A percentile compares a stretch with the other conserved stretches of the same genome.
These are phyloP conservation scores for Rosa rugosa DNA, from an alignment of 306 rosid genomes.

Conservation along the genomic window DNA sequence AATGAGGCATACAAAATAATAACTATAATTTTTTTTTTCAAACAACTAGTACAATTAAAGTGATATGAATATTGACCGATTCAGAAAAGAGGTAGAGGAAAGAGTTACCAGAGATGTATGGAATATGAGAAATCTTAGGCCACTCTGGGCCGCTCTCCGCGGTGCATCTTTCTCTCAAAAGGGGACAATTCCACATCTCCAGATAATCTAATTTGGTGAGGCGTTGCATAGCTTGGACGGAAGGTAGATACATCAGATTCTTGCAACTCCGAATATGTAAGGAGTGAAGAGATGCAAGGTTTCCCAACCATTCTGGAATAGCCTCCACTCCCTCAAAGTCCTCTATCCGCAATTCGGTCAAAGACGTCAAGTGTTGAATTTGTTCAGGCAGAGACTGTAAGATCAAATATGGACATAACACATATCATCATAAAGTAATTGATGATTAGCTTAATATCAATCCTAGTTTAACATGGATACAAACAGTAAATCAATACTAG, in stretches of 20 bases:
- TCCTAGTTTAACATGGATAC: too few species aligned
- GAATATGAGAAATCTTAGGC: not conserved
- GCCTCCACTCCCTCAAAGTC: not conserved
- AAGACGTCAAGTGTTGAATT: conserved; percentile 1
- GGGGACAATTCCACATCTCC: too few species aligned
- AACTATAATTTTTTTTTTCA: too few species aligned
- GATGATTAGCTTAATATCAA: too few species aligned
- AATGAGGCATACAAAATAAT: too few species aligned
- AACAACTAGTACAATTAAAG: too few species aligned
- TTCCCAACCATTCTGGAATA: not conserved
- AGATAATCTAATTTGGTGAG: not conserved
- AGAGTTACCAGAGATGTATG: not conserved
- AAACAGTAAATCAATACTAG: too few species aligned
- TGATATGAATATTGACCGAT: too few species aligned
- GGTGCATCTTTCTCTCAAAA: not conserved
- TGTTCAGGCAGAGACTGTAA: conserved; percentile 13
- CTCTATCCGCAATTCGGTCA: rapidly evolving
- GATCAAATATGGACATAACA: too few species aligned
- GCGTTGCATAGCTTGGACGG: not conserved
- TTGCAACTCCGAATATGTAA: rapidly evolving
- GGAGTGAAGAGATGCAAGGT: not conserved
- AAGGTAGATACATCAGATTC: not conserved
- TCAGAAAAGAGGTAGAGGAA: not conserved
- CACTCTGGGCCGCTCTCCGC: not conserved
- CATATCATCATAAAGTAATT: too few species aligned